Base-by-base conservation (phyloP, 257 asterid genomes). In the Penstemon barbatus region DNA sequence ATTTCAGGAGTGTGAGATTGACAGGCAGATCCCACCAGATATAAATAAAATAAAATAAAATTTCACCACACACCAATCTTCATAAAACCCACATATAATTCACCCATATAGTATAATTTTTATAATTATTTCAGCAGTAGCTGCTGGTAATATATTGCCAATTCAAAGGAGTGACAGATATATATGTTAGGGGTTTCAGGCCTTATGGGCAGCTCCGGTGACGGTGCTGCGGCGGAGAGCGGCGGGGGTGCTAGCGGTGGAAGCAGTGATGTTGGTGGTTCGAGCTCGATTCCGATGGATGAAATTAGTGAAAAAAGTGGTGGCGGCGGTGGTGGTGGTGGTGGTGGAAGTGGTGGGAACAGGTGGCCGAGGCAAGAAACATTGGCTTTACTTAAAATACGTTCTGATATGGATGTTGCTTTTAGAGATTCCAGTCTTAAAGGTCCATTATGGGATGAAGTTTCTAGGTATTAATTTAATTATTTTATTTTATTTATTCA, bases 1-100 rank as follows among this genome's bases (percentile, higher is more conserved):
- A 57, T 57, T 75, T 15, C 8, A 73, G 73, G 65, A 70, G 84
- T 48, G 88, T 83, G 95, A 91, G 86, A 84, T 86, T 76, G 95
- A 88, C 94, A 93, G 96, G 79, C 83, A 83, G 96, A 90, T 90
- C 95, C 97, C 92, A 90, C 94, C 91, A 78, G 82, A 85, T 13
- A 43, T 43, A 42, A 19, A 88, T 85, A 82, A 85, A 86, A 84
- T 75, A 80, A 4, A 77, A 85, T 84, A 77, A 90, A 88, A 25
- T 25, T 93, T 93, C 88, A 90, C 98, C 96, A 74, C 94, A 71
- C 82, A 74, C 93, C 82, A 86, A 80, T 42, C 54, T 40, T 61
- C 40, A 87, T 89, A 87, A 82, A 83, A 83, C 86, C 84, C 92
- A 76, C 78, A 84, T 83, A 90, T 82, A 13, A 18, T 13, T 56